phyloP scores from a whole-genome alignment of 2,329 filamentous ascomycete genomes.

The Kalaharituber pfeilii region DNA sequence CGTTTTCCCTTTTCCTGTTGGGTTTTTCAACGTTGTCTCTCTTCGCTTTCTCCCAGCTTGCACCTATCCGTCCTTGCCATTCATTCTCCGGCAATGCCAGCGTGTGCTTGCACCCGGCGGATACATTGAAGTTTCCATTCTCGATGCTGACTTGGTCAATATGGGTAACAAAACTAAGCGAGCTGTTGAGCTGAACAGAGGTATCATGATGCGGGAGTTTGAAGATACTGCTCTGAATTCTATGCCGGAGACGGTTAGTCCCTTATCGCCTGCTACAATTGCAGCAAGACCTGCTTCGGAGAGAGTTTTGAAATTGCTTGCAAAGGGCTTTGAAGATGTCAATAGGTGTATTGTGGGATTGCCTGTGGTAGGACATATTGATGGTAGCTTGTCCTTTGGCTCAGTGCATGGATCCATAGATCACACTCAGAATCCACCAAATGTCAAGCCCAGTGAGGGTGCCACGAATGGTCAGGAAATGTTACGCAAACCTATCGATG shows the following conservation, averaged over 20 bases:
- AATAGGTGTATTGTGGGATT: constrained; percentile 64
- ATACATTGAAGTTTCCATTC: constrained; percentile 58
- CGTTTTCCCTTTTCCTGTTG: constrained; percentile 56
- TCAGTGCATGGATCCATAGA: background rate
- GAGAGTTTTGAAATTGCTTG: constrained; percentile 46
- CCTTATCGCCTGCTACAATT: background rate
- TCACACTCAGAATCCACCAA: background rate
- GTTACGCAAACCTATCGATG: constrained; percentile 1
- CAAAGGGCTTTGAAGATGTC: constrained; percentile 52
- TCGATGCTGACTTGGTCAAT: constrained; percentile 66
- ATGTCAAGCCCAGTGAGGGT: background rate
- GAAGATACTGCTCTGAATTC: constrained; percentile 44
- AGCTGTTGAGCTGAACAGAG: constrained; percentile 53
- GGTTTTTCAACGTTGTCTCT: constrained; percentile 60
- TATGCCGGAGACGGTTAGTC: constrained; percentile 32
- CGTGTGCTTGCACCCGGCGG: constrained; percentile 63
- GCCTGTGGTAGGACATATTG: constrained; percentile 38
- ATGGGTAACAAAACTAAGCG: constrained; percentile 58
- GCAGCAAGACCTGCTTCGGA: constrained; percentile 31
- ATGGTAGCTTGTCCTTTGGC: constrained; percentile 26
- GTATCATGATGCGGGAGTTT: constrained; percentile 45
- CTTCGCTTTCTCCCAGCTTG: constrained; percentile 58
- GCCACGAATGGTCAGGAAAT: background rate
- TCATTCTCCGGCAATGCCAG: constrained; percentile 56
- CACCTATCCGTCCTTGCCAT: constrained; percentile 50